A percentile compares a stretch with the other conserved stretches of the same genome.
Evolutionary conservation across 2,329 filamentous ascomycete genomes (phyloP).

Genomic region (Fusarium coffeatum): DNA sequence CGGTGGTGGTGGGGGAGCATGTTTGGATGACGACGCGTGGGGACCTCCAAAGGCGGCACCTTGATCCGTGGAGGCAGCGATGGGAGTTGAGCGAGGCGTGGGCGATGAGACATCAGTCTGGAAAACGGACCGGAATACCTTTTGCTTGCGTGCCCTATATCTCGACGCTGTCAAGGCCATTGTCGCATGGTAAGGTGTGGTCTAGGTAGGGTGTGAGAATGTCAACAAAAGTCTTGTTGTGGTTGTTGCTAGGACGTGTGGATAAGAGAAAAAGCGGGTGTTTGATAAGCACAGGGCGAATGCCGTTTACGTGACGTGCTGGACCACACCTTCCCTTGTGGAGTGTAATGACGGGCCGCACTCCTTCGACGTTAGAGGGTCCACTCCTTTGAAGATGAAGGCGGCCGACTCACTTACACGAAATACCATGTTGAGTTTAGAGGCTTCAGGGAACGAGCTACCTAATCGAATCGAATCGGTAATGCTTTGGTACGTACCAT

Average conservation of each 20-base stretch:
- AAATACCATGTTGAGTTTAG: not conserved
- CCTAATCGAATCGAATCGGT: not conserved
- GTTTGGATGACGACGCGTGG: slow-evolving; percentile 40
- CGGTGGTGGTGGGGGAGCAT: slow-evolving; percentile 36
- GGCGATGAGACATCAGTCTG: slow-evolving; percentile 62
- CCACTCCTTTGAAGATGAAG: not conserved
- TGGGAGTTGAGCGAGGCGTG: slow-evolving; percentile 54
- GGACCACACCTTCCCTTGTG: slow-evolving; percentile 3
- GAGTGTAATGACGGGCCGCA: slow-evolving; percentile 16
- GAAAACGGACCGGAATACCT: slow-evolving; percentile 68
- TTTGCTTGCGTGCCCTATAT: slow-evolving; percentile 61
- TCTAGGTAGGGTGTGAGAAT: slow-evolving; percentile 36
- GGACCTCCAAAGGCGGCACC: slow-evolving; percentile 61
- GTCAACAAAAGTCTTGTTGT: slow-evolving; percentile 27
- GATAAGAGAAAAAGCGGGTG: slow-evolving; percentile 14
- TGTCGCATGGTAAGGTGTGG: slow-evolving; percentile 34
- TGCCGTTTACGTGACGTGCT: slow-evolving; percentile 21
- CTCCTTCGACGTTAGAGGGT: slow-evolving; percentile 19
- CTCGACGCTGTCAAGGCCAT: slow-evolving; percentile 54
- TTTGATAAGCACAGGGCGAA: not conserved
- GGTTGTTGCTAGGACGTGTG: slow-evolving; percentile 35
- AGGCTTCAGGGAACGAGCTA: not conserved
- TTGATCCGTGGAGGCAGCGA: slow-evolving; percentile 54
- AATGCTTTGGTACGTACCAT: not conserved
- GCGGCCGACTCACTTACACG: slow-evolving; percentile 20